Evolutionary conservation across 148 eudicot species (phyloP).

Genomic region (Heliamphora exappendiculata): DNA sequence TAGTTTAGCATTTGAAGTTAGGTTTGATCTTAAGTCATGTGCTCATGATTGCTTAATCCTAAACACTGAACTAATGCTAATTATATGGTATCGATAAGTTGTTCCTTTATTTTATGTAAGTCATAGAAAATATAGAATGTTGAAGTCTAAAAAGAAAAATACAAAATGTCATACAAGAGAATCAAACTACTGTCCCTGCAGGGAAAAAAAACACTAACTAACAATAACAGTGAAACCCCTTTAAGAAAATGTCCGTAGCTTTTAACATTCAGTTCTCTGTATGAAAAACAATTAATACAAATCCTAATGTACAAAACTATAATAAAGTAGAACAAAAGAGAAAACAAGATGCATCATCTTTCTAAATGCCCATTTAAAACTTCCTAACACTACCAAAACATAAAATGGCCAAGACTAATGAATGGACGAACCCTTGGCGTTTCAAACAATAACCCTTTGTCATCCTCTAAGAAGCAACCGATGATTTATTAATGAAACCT

Average conservation of each 20-base stretch:
- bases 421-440: not conserved
- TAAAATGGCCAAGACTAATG: not conserved
- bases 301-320: not conserved
- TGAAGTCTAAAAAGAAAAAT: not conserved
- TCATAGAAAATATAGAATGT: not conserved
- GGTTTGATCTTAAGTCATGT: not conserved
- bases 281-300: not conserved
- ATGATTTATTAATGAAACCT: not conserved
- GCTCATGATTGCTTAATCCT: not conserved
- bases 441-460: not conserved
- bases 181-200: too few relatives aligned
- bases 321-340: not conserved
- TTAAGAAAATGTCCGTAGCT: not conserved
- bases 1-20: not conserved
- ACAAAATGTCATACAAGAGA: too few relatives aligned
- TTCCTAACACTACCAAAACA: not conserved
- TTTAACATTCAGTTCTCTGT: not conserved
- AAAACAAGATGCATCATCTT: too few relatives aligned
- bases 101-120: not conserved
- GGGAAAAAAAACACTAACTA: not conserved
- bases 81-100: not conserved
- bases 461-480: not conserved
- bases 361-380: not conserved
- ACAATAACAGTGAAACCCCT: not conserved
- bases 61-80: not conserved